Evolutionary conservation across 2,329 filamentous ascomycete genomes (phyloP).

Genomic region (Hymenoscyphus fraxineus): DNA sequence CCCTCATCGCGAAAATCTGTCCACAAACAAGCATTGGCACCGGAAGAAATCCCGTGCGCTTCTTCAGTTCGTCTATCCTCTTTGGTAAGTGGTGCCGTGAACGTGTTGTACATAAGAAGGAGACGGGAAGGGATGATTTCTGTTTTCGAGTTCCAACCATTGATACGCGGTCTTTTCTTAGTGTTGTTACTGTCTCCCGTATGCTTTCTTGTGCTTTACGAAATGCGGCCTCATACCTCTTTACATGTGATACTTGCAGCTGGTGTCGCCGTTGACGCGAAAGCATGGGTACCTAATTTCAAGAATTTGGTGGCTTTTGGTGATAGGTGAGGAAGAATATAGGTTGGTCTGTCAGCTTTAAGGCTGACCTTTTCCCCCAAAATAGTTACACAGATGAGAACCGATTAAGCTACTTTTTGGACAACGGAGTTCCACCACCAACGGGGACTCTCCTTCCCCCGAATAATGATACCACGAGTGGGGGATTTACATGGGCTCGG

Average conservation of each 20-base stretch:
- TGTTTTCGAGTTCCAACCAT: background rate
- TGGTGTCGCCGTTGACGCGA: background rate
- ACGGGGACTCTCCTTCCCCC: slow-evolving; percentile 48
- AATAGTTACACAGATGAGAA: slow-evolving; percentile 67
- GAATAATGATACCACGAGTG: slow-evolving; percentile 54
- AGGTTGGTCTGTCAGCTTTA: background rate
- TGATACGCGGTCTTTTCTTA: background rate
- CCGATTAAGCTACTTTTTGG: slow-evolving; percentile 59
- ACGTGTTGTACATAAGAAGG: background rate
- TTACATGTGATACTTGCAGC: background rate
- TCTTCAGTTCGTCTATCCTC: background rate
- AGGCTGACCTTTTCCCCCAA: background rate
- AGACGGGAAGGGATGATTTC: background rate
- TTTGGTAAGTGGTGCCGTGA: background rate
- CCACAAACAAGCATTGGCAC: slow-evolving; percentile 8
- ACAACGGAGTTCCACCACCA: slow-evolving; percentile 57
- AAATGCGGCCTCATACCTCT: background rate
- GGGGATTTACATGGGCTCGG: slow-evolving; percentile 66
- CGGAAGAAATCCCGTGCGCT: slow-evolving; percentile 10
- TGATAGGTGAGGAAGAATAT: slow-evolving; percentile 50
- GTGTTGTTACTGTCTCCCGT: background rate
- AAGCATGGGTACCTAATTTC: slow-evolving; percentile 43
- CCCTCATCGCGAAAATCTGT: background rate
- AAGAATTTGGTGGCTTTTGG: slow-evolving; percentile 66
- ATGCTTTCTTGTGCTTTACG: background rate